Evolutionary conservation across 257 asterid species (phyloP).

Genomic region (Eustoma russellianum): DNA sequence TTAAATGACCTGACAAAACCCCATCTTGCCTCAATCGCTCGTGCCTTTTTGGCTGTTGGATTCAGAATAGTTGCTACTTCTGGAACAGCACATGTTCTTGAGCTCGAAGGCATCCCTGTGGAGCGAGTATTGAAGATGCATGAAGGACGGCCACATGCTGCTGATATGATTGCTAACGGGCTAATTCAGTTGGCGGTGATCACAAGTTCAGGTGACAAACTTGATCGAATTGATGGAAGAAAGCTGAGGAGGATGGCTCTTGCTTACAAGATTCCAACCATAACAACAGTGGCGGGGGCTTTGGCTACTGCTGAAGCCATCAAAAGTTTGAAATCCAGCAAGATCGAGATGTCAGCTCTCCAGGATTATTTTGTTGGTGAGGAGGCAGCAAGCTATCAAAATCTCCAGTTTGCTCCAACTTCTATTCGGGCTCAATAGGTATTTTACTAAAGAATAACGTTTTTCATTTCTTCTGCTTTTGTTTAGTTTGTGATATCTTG

Average conservation of each 20-base stretch:
- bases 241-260: slow-evolving; percentile 93
- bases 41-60: slow-evolving; percentile 53
- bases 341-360: slow-evolving; percentile 80
- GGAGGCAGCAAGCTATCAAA: slow-evolving; percentile 16
- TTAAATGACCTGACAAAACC: slow-evolving; percentile 73
- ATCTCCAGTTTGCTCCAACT: slow-evolving; percentile 41
- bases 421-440: slow-evolving; percentile 21
- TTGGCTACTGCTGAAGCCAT: slow-evolving; percentile 93
- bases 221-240: slow-evolving; percentile 83
- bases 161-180: slow-evolving; percentile 83
- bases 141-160: slow-evolving; percentile 92
- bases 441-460: background rate
- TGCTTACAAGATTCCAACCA: slow-evolving; percentile 82
- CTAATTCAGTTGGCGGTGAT: slow-evolving; percentile 91
- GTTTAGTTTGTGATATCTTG: too few relatives aligned
- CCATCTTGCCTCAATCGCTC: slow-evolving; percentile 54
- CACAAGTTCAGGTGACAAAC: slow-evolving; percentile 76
- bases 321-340: slow-evolving; percentile 64
- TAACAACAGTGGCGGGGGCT: slow-evolving; percentile 94
- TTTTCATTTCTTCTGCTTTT: background rate
- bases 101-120: slow-evolving; percentile 56
- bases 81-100: slow-evolving; percentile 84
- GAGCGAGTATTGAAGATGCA: slow-evolving; percentile 87
- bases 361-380: slow-evolving; percentile 69
- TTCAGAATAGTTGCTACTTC: slow-evolving; percentile 77